A percentile compares a stretch with the other conserved stretches of the same genome.
Conservation (phyloP, 2,329 filamentous ascomycete species). For the Stachybotrys chlorohalonatus region DNA sequence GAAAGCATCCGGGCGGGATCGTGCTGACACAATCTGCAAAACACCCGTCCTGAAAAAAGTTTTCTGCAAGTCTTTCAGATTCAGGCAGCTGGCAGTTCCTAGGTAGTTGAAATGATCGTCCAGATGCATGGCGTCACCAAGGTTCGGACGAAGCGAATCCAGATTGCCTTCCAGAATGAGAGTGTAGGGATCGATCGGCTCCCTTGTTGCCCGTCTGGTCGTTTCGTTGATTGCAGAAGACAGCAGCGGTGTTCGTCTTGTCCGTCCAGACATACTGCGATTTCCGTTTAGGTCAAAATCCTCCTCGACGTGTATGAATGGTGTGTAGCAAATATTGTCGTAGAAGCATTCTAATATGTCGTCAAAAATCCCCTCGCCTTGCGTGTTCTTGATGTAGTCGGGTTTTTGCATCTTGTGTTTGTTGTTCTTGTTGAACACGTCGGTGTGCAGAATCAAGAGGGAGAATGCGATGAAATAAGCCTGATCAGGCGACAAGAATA, state of each 20-base stretch:
- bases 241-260: constrained; percentile 62
- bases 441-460: constrained; percentile 89
- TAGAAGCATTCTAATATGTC: constrained; percentile 95
- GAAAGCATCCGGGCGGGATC: constrained; percentile 91
- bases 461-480: constrained; percentile 99
- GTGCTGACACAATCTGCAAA: constrained; percentile 87
- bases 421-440: constrained; percentile 99
- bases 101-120: constrained; percentile 89
- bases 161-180: constrained; percentile 86
- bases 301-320: constrained; percentile 95
- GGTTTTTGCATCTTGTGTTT: constrained; percentile 97
- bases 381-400: constrained; percentile 93
- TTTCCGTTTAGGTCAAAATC: constrained; percentile 74
- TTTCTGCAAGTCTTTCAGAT: constrained; percentile 73
- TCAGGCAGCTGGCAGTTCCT: constrained; percentile 65
- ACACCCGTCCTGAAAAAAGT: constrained; percentile 88
- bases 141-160: constrained; percentile 69
- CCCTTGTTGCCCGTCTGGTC: constrained; percentile 58
- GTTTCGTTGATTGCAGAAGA: constrained; percentile 44
- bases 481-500: constrained; percentile 83
- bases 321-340: constrained; percentile 96
- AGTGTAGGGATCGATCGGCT: constrained; percentile 91
- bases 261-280: constrained; percentile 60
- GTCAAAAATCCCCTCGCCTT: constrained; percentile 83
- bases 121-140: constrained; percentile 86